Conservation (phyloP, 2,329 filamentous ascomycete species). For the Beauveria bassiana region DNA sequence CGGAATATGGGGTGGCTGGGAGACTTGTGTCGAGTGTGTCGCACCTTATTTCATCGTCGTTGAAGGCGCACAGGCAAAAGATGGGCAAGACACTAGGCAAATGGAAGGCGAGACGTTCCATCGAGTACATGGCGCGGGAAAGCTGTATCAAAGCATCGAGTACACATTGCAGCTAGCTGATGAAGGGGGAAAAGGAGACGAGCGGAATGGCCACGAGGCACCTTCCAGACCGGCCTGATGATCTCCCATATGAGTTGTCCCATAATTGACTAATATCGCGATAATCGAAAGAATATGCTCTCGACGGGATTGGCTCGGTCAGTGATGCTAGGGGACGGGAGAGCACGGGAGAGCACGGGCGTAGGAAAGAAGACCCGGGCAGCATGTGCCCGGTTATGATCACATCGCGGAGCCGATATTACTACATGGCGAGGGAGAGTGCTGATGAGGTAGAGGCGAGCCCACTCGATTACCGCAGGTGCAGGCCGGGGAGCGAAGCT, state of each 20-base stretch:
- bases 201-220: constrained; percentile 2
- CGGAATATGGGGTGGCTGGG: constrained; percentile 4
- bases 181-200: not conserved
- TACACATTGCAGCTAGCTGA: not conserved
- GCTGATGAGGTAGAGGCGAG: not conserved
- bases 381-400: not conserved
- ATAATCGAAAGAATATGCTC: not conserved
- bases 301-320: not conserved
- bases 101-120: not conserved
- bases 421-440: constrained; percentile 1
- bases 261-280: constrained; percentile 7
- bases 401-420: constrained; percentile 6
- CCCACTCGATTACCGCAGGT: constrained; percentile 9
- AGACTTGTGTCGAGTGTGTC: not conserved
- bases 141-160: not conserved
- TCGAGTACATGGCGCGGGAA: not conserved
- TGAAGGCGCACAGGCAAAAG: not conserved
- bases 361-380: not conserved
- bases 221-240: not conserved
- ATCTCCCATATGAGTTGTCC: not conserved
- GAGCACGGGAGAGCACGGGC: not conserved
- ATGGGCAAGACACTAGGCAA: not conserved
- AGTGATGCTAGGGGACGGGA: not conserved
- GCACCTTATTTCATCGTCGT: constrained; percentile 9
- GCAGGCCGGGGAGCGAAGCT: not conserved